Base-by-base conservation (phyloP, 2,329 filamentous ascomycete genomes). In the Exophiala dermatitidis region DNA sequence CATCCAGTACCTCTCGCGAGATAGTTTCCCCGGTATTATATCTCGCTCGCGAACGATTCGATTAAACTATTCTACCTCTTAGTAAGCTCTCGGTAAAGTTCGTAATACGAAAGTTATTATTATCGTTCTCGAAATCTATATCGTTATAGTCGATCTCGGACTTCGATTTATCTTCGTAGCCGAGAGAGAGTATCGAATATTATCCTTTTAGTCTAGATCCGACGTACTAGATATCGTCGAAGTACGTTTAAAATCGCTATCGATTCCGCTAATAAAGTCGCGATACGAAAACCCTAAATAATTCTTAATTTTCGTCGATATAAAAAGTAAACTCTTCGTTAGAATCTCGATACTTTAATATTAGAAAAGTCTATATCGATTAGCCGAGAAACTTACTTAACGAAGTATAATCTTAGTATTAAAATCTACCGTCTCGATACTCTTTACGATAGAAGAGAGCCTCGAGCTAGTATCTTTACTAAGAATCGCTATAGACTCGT, bases 341-440 rank as follows among this genome's bases (percentile, higher is more conserved):
- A 59, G 38, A 3, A 55, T 48, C 26, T 51, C 53, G 37, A 34
- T 34, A 50, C 48, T 54, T 38, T 4, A 12, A n/a, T 7, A 12
- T 38, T 38, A 38, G 36, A n/a, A 5, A 38, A 38, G 36, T 38
- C 10, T 5, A 6, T 8, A 6, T 26, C 1, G 9, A 38, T 2
- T 7, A 12, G 2, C 1, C 19, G 7, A 12, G 28, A 19, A 12
- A 3, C 28, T 36, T 53, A 58, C 52, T 31, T 40, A 19, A 9
- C 42, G 29, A 5, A 59, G 3, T 30, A 36, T 8, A 10, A 33
- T 5, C 7, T 50, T 51, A 19, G 53, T 33, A 5, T 41, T 26
- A 28, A 48, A 42, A 29, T 19, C 36, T 9, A 28, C 9, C 1
- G 2, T 28, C 3, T 10, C 5, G 2, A 54, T 31, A 19, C 12